Evolutionary conservation across 2,329 filamentous ascomycete species (phyloP), one percentile per base, ranked within the genome.

Genomic region (Eutypella sp.): DNA sequence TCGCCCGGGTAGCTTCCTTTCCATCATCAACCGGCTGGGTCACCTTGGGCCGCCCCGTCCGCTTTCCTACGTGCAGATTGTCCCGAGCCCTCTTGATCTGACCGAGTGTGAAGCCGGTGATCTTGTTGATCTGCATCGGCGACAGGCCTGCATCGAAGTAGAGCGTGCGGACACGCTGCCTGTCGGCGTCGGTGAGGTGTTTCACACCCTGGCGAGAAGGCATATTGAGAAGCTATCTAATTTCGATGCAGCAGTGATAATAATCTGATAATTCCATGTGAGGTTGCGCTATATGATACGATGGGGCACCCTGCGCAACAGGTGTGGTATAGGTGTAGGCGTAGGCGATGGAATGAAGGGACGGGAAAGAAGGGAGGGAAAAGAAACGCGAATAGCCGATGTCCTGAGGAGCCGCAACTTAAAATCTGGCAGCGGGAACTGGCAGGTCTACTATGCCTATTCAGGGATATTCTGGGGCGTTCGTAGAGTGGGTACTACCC

Each of bases 41-140:
- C 40, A 43, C 16, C 23, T 34, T 24, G 3, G 48, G 48, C 34
- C 48, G 34, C 8, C 48, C 46, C 27, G 46, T 36, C 25, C 39
- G 23, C 25, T 22, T 37, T 15, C 41, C 40, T 7, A 42, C 42
- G 8, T 40, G 33, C 34, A 16, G 15, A 20, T 16, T 19, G 36
- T 40, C 38, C 11, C 45, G 47, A n/a, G 48, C 40, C 8, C 34
- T 40, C 25, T 46, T 42, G 25, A 50, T 47, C 23, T 50, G 43
- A n/a, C 24, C 40, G 18, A 40, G 41, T 2, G 42, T 46, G 36
- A 42, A 50, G 27, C 42, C 42, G 5, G 43, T 45, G 22, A 43
- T 36, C 3, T 13, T 45, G 8, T 31, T 27, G 15, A 50, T 48
- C 39, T 46, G 27, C 9, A 18, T 20, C 41, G 36, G 39, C 23